Percentiles rank a stretch among this genome's conserved stretches.
Evolutionary conservation across 164 flowering plant genomes (phyloP).

Genomic region (Piper betle): DNA sequence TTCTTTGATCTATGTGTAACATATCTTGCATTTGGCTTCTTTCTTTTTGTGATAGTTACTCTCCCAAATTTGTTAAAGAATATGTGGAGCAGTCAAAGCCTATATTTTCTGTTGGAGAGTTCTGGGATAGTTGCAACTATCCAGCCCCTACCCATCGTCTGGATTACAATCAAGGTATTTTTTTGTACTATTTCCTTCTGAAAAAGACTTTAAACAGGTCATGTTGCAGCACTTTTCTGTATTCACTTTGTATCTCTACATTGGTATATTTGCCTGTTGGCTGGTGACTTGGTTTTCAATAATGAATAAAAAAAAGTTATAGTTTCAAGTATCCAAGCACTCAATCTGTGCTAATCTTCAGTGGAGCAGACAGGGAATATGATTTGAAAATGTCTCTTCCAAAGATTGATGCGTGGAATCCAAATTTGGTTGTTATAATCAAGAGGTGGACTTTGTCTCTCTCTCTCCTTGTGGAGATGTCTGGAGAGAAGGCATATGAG

Average conservation of each 20-base stretch:
- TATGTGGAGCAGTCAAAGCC: conserved; percentile 75
- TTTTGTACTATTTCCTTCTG: too few species aligned
- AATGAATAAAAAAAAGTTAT: too few species aligned
- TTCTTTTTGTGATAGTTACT: conserved; percentile 30
- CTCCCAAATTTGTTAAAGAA: conserved; percentile 79
- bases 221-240: background rate
- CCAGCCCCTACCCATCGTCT: conserved; percentile 27
- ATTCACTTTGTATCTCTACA: background rate
- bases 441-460: background rate
- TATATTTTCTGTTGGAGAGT: conserved; percentile 81
- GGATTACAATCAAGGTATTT: conserved; percentile 87
- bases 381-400: too few species aligned
- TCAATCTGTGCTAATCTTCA: too few species aligned
- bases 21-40: background rate
- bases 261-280: background rate
- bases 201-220: background rate
- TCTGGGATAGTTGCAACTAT: conserved; percentile 93
- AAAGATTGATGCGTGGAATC: too few species aligned
- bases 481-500: background rate
- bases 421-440: too few species aligned
- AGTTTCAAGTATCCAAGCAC: too few species aligned
- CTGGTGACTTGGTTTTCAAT: too few species aligned
- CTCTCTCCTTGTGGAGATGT: background rate
- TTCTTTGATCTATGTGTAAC: background rate
- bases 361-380: too few species aligned